These are phyloP conservation scores for Terfezia boudieri DNA, from an alignment of 495 filamentous ascomycete species.

Conservation along the genomic window DNA sequence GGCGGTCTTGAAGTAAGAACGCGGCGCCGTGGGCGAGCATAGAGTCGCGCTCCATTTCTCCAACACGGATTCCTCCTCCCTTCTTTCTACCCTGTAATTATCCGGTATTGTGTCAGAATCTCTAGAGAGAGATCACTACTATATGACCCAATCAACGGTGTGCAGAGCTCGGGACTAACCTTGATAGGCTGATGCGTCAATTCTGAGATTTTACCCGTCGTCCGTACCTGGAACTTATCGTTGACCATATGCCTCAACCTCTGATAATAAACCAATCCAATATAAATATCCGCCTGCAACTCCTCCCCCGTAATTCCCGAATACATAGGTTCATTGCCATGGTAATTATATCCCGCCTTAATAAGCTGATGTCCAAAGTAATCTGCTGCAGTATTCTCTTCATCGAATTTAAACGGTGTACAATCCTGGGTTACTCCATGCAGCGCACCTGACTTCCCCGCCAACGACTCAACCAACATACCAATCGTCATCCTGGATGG, in stretches of 20 bases:
- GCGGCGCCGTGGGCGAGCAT: slow-evolving; percentile 85
- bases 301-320: slow-evolving; percentile 87
- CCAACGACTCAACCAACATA: slow-evolving; percentile 95
- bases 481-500: slow-evolving; percentile 99
- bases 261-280: slow-evolving; percentile 95
- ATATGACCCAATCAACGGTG: not conserved
- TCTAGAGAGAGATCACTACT: too few relatives aligned
- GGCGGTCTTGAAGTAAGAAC: slow-evolving; percentile 80
- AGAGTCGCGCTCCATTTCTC: slow-evolving; percentile 96
- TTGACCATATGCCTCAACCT: slow-evolving; percentile 97
- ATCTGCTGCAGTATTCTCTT: slow-evolving; percentile 75
- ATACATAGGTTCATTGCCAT: slow-evolving; percentile 97
- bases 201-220: slow-evolving; percentile 70
- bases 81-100: slow-evolving; percentile 43
- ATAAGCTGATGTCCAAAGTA: slow-evolving; percentile 90
- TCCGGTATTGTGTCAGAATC: slow-evolving; percentile 3
- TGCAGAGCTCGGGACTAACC: not conserved
- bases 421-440: slow-evolving; percentile 88
- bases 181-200: slow-evolving; percentile 94
- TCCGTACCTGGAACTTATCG: slow-evolving; percentile 97
- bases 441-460: slow-evolving; percentile 80
- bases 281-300: slow-evolving; percentile 83
- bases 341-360: slow-evolving; percentile 90
- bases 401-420: slow-evolving; percentile 84
- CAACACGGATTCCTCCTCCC: slow-evolving; percentile 94